A percentile compares a stretch with the other conserved stretches of the same genome.
Conservation (phyloP, 306 rosid genomes). For the Cicer cuneatum region DNA sequence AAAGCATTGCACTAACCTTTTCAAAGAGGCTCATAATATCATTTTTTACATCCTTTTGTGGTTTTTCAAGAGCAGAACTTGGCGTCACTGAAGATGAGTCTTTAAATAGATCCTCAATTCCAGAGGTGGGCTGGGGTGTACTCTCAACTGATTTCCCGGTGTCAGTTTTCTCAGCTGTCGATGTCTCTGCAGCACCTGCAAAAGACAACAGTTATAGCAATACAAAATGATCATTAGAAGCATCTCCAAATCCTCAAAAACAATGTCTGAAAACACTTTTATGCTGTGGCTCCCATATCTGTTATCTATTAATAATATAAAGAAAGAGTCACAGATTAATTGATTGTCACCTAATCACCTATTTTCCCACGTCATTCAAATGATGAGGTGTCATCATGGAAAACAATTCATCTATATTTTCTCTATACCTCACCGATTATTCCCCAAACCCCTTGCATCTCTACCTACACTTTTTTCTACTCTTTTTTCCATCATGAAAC, state of each 20-base stretch:
- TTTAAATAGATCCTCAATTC: conserved; percentile 78
- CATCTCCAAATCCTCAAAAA: conserved; percentile 36
- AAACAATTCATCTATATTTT: not conserved
- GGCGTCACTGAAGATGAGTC: conserved; percentile 65
- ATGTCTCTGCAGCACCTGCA: conserved; percentile 78
- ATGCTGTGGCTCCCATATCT: conserved; percentile 6
- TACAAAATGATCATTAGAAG: conserved; percentile 25
- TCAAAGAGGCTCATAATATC: conserved; percentile 98
- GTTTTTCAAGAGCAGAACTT: conserved; percentile 57
- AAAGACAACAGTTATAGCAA: conserved; percentile 52
- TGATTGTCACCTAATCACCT: not conserved
- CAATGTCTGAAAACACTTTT: conserved; percentile 15
- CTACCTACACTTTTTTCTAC: not conserved
- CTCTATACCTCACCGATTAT: not conserved
- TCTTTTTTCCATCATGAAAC: not conserved
- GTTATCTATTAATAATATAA: not conserved
- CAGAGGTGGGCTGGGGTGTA: conserved; percentile 59
- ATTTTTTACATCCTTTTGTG: conserved; percentile 77
- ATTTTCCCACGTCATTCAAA: not conserved
- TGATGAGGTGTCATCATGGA: not conserved
- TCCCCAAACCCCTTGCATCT: conserved; percentile 3
- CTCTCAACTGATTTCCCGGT: conserved; percentile 58
- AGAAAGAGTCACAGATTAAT: not conserved
- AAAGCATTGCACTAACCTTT: conserved; percentile 63
- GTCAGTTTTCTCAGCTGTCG: conserved; percentile 59